Evolutionary conservation across 2,329 filamentous ascomycete genomes (phyloP), one percentile per base, ranked within the genome.

Genomic region (Phaeosphaeriaceae sp.): DNA sequence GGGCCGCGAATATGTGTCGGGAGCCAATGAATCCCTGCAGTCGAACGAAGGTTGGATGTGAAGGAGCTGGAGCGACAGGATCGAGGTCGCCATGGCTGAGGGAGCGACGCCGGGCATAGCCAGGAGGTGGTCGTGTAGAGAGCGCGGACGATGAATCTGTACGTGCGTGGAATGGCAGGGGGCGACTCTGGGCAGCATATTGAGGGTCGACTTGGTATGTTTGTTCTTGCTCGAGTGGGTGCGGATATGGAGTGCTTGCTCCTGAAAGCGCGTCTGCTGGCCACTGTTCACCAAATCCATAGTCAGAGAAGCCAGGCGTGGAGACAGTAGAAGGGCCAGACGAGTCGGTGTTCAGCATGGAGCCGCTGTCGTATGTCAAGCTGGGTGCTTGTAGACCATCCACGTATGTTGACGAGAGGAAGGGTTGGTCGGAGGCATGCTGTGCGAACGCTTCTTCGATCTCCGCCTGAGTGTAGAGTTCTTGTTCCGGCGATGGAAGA

Each of bases 51-150:
- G 60, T 66, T 17, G 69, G 71, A 6, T 69, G 68, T 3, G 48
- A 44, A n/a, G 47, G 36, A 10, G 50, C 10, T 22, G 56, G 33
- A 31, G 55, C 58, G 36, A 61, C 51, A 25, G 53, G 63, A 22
- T 67, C 63, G 45, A 49, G 57, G n/a, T 67, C 68, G 22, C 62
- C 53, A 42, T 65, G 65, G 44, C 72, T 72, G n/a, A 71, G 61
- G 15, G 73, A 75, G 24, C 70, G 69, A n/a, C 70, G 69, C 44
- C 72, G 71, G 13, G 41, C 53, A 20, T 62, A 65, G 50, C 24
- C 31, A 54, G 48, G 66, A 3, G n/a, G 22, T 22, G 42, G 41
- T 19, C 51, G 59, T 20, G 48, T 27, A n/a, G 57, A 40, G 20
- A 25, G 56, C 33, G 17, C 31, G 48, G 36, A 52, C 13, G 49